Conservation (phyloP, 805 yeast species). For the Starmerella geochares region DNA sequence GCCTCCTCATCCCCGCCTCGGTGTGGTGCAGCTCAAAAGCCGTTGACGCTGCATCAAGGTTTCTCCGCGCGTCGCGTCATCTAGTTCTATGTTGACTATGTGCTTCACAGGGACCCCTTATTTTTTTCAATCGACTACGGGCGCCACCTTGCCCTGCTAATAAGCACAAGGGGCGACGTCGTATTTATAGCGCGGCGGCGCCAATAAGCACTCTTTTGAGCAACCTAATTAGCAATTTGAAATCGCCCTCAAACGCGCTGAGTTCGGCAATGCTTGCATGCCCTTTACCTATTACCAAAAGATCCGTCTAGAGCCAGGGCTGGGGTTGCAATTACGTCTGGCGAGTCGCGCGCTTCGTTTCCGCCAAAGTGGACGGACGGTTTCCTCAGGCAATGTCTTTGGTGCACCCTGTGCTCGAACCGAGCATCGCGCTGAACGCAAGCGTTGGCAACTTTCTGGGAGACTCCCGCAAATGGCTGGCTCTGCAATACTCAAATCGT, state of each 20-base stretch:
- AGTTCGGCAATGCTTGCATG: neutral
- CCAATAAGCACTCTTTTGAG: too few relatives aligned
- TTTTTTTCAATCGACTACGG: too few relatives aligned
- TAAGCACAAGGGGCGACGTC: too few relatives aligned
- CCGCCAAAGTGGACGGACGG: neutral
- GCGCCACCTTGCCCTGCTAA: too few relatives aligned
- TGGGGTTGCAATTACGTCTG: neutral
- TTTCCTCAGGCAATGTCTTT: constrained; percentile 12
- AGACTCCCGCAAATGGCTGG: constrained; percentile 11
- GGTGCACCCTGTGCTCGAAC: constrained; percentile 18
- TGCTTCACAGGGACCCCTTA: too few relatives aligned
- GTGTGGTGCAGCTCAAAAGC: neutral
- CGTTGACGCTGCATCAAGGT: neutral
- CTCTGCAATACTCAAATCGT: constrained; percentile 21
- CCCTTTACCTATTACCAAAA: neutral
- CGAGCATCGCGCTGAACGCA: constrained; percentile 20
- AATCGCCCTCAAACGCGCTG: neutral
- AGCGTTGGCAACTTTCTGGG: constrained; percentile 18
- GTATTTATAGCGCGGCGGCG: too few relatives aligned
- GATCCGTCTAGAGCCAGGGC: neutral
- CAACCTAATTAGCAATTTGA: neutral
- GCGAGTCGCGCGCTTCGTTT: neutral
- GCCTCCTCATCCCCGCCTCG: neutral
- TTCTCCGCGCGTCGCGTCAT: too few relatives aligned
- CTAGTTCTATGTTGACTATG: too few relatives aligned